Evolutionary conservation across 495 filamentous ascomycete species (phyloP), one percentile per base, ranked within the genome.

Genomic region (Lindgomyces ingoldianus): DNA sequence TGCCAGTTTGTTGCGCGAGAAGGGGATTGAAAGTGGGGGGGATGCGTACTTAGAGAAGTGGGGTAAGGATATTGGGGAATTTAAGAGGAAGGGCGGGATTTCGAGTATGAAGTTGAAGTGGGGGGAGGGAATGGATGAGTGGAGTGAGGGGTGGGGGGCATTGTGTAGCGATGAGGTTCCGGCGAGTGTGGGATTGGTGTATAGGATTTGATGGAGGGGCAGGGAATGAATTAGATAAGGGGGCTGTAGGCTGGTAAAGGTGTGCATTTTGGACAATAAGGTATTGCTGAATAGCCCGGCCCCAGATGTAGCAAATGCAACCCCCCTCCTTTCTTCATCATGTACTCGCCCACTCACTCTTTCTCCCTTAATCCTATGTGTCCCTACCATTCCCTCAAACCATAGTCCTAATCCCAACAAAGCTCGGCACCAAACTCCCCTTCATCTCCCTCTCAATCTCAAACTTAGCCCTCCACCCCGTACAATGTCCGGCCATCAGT

Each of bases 11-110:
- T 39, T 82, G 47, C 70, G 73, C 24, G 76, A 78, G 51, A 71
- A 71, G 12, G 54, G 53, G n/a, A 33, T 83, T 11, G 75, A 74
- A 11, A 71, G 76, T 29, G 76, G 80, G 22, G 78, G 85, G 19
- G 78, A 85, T 2, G 73, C 74, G n/a, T 91, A 89, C 65, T 91
- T 94, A 65, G 78, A 84, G 25, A 80, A 81, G 33, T 94, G 89
- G 66, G 14, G 52, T 46, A 16, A 12, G 10, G 63, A 36, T 1
- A 70, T 61, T 53, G 51, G 52, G 25, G 39, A 57, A 6, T 74
- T 72, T 42, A 69, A 69, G 45, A 21, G 30, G 0, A 36, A 57
- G n/a, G 58, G 72, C 8, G 66, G 60, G 6, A 49, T 60, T 39
- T 49, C 65, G 18, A 54, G 67, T 2, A 46, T 68, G 29, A 41